Evolutionary conservation across 345 rosid species (phyloP).

Genomic region (Durio zibethinus): DNA sequence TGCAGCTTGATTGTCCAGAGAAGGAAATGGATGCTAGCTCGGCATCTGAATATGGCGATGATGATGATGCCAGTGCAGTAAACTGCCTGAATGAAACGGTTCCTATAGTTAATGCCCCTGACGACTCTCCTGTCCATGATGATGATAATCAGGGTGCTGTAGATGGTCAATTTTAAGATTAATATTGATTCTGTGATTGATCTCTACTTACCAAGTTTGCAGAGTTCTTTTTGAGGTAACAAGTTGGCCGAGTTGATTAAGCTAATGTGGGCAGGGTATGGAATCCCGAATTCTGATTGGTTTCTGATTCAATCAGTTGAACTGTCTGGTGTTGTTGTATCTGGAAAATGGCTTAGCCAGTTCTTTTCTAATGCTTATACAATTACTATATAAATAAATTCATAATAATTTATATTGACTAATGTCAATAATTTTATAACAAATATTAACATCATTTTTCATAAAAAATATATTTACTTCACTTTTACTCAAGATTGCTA

Average conservation of each 20-base stretch:
- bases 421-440: too few species aligned
- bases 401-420: too few species aligned
- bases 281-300: too few species aligned
- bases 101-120: neutral
- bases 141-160: slow-evolving; percentile 8
- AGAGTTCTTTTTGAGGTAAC: neutral
- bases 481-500: too few species aligned
- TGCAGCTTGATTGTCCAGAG: slow-evolving; percentile 64
- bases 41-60: slow-evolving; percentile 54
- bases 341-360: too few species aligned
- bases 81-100: slow-evolving; percentile 4
- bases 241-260: neutral
- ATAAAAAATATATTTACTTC: too few species aligned
- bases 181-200: neutral
- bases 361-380: too few species aligned
- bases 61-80: slow-evolving; percentile 22
- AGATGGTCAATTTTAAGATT: slow-evolving; percentile 7
- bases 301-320: too few species aligned
- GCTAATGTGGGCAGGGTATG: neutral
- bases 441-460: too few species aligned
- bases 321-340: too few species aligned
- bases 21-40: slow-evolving; percentile 68
- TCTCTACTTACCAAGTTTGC: neutral
- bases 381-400: too few species aligned
- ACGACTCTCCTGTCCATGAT: slow-evolving; percentile 4